Conservation (phyloP, 768 basidiomycete species). For the Psilocybe cyanescens region DNA sequence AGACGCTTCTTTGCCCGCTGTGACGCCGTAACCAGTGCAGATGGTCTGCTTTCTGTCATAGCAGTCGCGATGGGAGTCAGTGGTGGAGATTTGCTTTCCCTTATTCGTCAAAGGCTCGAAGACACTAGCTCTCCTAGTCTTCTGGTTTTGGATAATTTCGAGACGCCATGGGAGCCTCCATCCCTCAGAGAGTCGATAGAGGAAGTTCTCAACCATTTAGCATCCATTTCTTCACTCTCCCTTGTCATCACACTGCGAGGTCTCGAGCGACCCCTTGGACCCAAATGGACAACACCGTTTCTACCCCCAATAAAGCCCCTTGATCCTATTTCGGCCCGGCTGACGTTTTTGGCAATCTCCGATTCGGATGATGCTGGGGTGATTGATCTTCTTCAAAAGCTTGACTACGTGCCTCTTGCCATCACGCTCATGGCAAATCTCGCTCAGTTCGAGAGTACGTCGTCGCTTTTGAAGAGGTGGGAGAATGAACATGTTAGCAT, state of each 20-base stretch:
- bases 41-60: constrained; percentile 28
- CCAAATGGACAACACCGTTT: too few relatives aligned
- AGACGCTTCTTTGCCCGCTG: constrained; percentile 38
- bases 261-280: constrained; percentile 3
- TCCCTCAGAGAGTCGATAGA: constrained; percentile 24
- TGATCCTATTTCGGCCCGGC: constrained; percentile 22
- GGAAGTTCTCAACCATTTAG: constrained; percentile 26
- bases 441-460: constrained; percentile 4
- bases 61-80: constrained; percentile 24
- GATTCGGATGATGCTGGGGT: constrained; percentile 22
- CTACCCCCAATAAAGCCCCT: constrained; percentile 22
- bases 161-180: constrained; percentile 38
- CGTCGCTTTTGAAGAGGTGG: constrained; percentile 17
- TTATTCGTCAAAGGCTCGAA: constrained; percentile 26
- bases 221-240: constrained; percentile 28
- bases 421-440: constrained; percentile 36
- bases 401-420: constrained; percentile 36
- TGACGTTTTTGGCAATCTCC: constrained; percentile 23
- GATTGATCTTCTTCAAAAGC: constrained; percentile 23
- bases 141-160: constrained; percentile 43
- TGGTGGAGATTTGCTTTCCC: constrained; percentile 21
- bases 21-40: constrained; percentile 29
- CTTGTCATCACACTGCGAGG: constrained; percentile 39
- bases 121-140: constrained; percentile 27
- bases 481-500: neutral